Base-by-base conservation (phyloP, 2,329 filamentous ascomycete species). In the Fusarium neocosmosporiellum region DNA sequence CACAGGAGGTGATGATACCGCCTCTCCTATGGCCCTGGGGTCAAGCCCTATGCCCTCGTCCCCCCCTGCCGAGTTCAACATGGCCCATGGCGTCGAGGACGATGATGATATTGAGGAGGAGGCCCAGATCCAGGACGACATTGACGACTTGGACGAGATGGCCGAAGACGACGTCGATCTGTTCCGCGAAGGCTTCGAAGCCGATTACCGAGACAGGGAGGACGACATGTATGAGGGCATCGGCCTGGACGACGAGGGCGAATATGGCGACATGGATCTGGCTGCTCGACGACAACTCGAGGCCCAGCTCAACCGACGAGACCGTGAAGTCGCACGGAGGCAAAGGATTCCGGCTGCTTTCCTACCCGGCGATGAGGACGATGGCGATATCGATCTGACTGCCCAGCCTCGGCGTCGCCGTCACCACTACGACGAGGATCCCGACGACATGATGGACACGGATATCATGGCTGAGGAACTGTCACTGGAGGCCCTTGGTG, bases 391-490 rank as follows among this genome's bases (percentile, higher is more conserved):
- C 70, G 95, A 98, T 79, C 87, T 98, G 24, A 94, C 94, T 24
- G 91, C 92, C 29, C 95, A 97, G 81, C 94, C 94, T 24, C 91
- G 95, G 63, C 91, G 96, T 74, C 91, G 94, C 60, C 91, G 96
- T 75, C 94, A 96, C 82, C 90, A 93, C 76, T 99, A 98, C 79
- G 96, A 99, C 73, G 97, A 99, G 83, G 95, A 98, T 43, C 91
- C 92, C 14, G 95, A 98, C 74, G 95, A 98, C 74, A 93, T 95
- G 70, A 95, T 98, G 91, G 94, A 92, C 66, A 94, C 93, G 55
- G 94, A 98, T 79, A 95, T 98, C 72, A 96, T 98, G 93, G 94
- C 97, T 72, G 96, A 97, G 81, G 95, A 98, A 82, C 89, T 99
- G 22, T 95, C 95, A 2, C 89, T 98, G 0, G 96, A 98, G 83